A percentile compares a stretch with the other conserved stretches of the same genome.
These are phyloP conservation scores for Aspergillus sclerotiicarbonarius DNA, from an alignment of 495 filamentous ascomycete species.

Conservation along the genomic window DNA sequence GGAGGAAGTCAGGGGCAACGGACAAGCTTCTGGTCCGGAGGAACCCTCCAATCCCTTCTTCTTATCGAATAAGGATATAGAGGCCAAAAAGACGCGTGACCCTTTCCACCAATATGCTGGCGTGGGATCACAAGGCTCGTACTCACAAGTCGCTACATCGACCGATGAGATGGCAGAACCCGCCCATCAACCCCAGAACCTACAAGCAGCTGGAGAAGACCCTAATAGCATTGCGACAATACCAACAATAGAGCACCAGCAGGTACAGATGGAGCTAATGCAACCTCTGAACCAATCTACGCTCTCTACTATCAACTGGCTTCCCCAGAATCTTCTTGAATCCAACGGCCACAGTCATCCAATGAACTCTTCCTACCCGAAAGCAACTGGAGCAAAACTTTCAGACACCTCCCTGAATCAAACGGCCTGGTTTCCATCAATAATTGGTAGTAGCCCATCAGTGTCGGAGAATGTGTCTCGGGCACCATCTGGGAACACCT, in stretches of 20 bases:
- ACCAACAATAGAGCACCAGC: constrained; percentile 22
- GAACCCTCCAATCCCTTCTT: constrained; percentile 8
- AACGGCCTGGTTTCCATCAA: constrained; percentile 33
- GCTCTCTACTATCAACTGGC: constrained; percentile 39
- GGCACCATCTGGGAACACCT: constrained; percentile 23
- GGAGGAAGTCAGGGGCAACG: neutral
- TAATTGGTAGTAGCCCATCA: constrained; percentile 21
- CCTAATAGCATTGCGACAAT: constrained; percentile 20
- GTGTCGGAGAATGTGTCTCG: constrained; percentile 22
- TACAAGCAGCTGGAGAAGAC: constrained; percentile 13
- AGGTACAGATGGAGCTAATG: constrained; percentile 24
- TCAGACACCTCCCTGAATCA: constrained; percentile 21
- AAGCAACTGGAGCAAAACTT: constrained; percentile 7
- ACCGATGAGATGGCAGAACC: neutral
- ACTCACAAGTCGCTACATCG: constrained; percentile 15
- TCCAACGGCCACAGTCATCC: constrained; percentile 11
- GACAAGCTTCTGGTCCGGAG: neutral
- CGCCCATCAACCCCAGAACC: constrained; percentile 5
- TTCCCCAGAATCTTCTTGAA: constrained; percentile 27
- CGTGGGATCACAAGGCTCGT: constrained; percentile 11
- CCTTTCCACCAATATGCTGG: constrained; percentile 15
- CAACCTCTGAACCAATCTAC: constrained; percentile 26
- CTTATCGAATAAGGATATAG: constrained; percentile 11
- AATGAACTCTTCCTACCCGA: constrained; percentile 7
- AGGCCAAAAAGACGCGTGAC: constrained; percentile 1